phyloP scores from a whole-genome alignment of 352 stramenopile genomes.

The Globisporangium uncinulatum region DNA sequence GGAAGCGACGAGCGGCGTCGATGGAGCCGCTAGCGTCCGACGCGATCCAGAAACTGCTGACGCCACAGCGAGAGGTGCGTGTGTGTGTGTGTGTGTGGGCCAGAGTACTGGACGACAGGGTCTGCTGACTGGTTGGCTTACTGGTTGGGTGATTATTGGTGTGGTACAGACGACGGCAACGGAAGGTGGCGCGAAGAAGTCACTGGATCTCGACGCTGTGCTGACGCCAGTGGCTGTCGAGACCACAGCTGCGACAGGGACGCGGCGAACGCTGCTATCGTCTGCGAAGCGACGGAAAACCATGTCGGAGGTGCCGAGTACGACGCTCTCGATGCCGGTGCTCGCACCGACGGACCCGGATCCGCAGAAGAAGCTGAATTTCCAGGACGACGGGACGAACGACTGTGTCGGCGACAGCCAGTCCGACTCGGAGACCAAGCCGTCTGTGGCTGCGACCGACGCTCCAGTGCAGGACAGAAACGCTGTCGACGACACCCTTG shows the following conservation, averaged over 20 bases:
- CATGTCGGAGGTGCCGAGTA: constrained; percentile 12
- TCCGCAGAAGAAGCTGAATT: constrained; percentile 12
- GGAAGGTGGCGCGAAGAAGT: constrained; percentile 9
- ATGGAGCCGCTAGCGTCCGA: constrained; percentile 72
- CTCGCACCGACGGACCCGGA: constrained; percentile 1
- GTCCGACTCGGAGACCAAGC: constrained; percentile 3
- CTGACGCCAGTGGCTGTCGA: constrained; percentile 7
- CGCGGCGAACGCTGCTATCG: constrained; percentile 1
- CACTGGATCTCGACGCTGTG: constrained; percentile 9
- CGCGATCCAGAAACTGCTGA: constrained; percentile 50
- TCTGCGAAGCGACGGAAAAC: constrained; percentile 16
- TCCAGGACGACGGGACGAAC: constrained; percentile 15
- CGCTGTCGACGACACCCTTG: constrained; percentile 9
- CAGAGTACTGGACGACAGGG: no score
- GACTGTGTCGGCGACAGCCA: constrained; percentile 32
- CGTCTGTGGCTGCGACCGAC: no score
- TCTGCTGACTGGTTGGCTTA: background rate
- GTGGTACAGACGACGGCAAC: background rate
- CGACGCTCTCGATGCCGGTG: constrained; percentile 7
- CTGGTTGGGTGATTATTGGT: background rate
- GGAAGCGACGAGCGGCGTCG: constrained; percentile 48
- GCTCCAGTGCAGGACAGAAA: constrained; percentile 13
- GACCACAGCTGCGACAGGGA: background rate
- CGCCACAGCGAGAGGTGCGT: background rate
- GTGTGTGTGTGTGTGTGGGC: background rate